Evolutionary conservation across 2,329 filamentous ascomycete species (phyloP).

Genomic region (Diplocarpon rosae): DNA sequence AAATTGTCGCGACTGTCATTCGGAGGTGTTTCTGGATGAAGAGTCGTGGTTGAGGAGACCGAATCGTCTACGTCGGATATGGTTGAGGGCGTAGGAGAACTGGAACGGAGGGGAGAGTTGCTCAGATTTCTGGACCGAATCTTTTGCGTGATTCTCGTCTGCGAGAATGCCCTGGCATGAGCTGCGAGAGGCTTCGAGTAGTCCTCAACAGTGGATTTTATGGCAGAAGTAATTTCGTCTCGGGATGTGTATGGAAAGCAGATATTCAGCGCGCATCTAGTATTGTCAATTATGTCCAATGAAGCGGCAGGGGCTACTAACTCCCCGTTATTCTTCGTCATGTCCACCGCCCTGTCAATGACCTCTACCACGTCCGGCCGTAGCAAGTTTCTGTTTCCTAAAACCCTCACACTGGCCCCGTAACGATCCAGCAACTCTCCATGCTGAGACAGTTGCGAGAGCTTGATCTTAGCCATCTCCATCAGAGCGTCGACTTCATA

Average conservation of each 20-base stretch:
- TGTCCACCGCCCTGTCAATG: constrained; percentile 72
- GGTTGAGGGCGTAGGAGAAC: constrained; percentile 36
- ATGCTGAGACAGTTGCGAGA: constrained; percentile 83
- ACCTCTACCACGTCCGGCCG: constrained; percentile 80
- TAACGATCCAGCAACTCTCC: constrained; percentile 89
- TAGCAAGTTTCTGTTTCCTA: constrained; percentile 76
- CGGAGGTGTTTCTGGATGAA: constrained; percentile 27
- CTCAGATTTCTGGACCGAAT: constrained; percentile 57
- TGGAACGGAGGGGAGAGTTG: constrained; percentile 26
- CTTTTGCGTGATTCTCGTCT: constrained; percentile 76
- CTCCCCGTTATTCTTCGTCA: constrained; percentile 81
- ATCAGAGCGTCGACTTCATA: constrained; percentile 95
- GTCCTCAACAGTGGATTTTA: constrained; percentile 77
- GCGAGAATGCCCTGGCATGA: constrained; percentile 67
- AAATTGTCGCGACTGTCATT: constrained; percentile 24
- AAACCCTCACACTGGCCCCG: constrained; percentile 72
- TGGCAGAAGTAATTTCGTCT: constrained; percentile 86
- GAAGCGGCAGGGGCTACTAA: constrained; percentile 28
- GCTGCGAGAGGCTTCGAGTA: constrained; percentile 62
- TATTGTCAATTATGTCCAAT: constrained; percentile 7
- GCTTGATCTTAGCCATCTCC: constrained; percentile 94
- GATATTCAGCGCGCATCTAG: constrained; percentile 67
- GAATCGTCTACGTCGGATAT: constrained; percentile 36
- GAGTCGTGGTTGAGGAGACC: constrained; percentile 49
- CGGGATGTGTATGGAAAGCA: constrained; percentile 97